These are phyloP conservation scores for Aegle marmelos DNA, from an alignment of 345 rosid genomes.

Conservation along the genomic window DNA sequence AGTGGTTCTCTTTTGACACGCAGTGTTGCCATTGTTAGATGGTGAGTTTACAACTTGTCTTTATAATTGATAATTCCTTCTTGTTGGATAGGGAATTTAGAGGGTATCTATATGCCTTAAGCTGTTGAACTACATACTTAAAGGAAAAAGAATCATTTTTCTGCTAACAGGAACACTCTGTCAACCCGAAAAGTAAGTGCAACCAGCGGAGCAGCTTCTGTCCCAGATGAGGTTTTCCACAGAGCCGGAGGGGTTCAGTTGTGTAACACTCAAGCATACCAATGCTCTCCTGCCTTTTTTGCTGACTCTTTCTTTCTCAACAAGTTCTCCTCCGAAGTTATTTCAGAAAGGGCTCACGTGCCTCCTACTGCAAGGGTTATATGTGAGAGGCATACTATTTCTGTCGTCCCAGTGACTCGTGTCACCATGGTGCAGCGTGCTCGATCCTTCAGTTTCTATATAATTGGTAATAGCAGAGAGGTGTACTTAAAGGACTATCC, in stretches of 20 bases:
- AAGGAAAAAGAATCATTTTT: neutral
- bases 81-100: neutral
- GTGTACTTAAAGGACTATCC: conserved; percentile 91
- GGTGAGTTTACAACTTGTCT: conserved; percentile 37
- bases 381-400: conserved; percentile 83
- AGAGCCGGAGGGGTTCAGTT: conserved; percentile 89
- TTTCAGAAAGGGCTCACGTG: conserved; percentile 66
- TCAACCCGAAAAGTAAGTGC: conserved; percentile 82
- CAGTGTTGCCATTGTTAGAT: conserved; percentile 59
- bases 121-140: too few species aligned
- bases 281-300: conserved; percentile 85
- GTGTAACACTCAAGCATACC: conserved; percentile 92
- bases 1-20: conserved; percentile 69
- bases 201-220: conserved; percentile 90
- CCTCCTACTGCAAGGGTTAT: conserved; percentile 76
- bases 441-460: conserved; percentile 76
- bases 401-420: conserved; percentile 89
- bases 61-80: neutral
- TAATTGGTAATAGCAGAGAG: conserved; percentile 83
- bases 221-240: conserved; percentile 89
- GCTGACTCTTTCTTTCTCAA: conserved; percentile 92
- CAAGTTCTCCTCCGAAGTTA: conserved; percentile 84
- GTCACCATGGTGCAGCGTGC: conserved; percentile 78
- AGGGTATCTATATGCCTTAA: neutral
- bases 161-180: conserved; percentile 63